phyloP scores from a whole-genome alignment of 805 yeast genomes.

The Wickerhamomyces rabaulensis region DNA sequence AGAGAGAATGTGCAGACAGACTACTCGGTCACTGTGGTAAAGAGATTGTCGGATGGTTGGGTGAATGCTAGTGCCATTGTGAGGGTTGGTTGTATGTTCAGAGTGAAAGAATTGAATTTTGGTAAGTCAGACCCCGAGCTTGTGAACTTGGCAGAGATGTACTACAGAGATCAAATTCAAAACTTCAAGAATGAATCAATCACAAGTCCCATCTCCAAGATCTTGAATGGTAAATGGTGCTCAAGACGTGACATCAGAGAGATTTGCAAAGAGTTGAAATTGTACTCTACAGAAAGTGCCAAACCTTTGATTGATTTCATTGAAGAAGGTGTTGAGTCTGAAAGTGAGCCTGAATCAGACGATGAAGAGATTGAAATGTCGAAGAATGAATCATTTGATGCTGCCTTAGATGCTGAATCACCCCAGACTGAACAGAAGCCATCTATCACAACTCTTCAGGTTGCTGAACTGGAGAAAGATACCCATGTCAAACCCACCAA shows the following conservation, averaged over 20 bases:
- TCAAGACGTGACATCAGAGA: neutral
- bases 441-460: too few species aligned
- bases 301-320: neutral
- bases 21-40: conserved; percentile 2
- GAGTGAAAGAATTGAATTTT: conserved; percentile 14
- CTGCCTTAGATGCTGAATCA: neutral
- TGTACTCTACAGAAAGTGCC: neutral
- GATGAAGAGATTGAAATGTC: neutral
- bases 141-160: conserved; percentile 20
- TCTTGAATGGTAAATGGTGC: neutral
- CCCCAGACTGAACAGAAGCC: too few species aligned
- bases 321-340: neutral
- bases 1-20: conserved; percentile 2
- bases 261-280: neutral
- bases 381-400: neutral
- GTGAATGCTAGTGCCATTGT: conserved; percentile 18
- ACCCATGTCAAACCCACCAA: too few species aligned
- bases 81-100: conserved; percentile 12
- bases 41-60: conserved; percentile 24
- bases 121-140: conserved; percentile 24
- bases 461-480: too few species aligned
- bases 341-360: neutral
- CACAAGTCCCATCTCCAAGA: neutral
- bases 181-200: conserved; percentile 16
- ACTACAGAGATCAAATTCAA: conserved; percentile 20